Conservation (phyloP, 1,284 basidiomycete species). For the Clitocybe nebularis region DNA sequence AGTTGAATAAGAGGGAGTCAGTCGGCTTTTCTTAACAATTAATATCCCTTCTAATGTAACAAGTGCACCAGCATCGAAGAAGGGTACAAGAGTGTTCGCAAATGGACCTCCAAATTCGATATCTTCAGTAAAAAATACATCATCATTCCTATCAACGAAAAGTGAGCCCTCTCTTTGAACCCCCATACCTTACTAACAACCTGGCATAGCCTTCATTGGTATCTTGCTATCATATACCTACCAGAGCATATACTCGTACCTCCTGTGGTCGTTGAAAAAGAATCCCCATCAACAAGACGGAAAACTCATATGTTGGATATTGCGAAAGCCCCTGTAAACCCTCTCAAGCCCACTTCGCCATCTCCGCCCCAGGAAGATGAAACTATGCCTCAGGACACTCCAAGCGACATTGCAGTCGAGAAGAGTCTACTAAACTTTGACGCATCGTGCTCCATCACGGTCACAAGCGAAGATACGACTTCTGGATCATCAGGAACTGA, state of each 20-base stretch:
- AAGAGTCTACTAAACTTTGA: slow-evolving; percentile 10
- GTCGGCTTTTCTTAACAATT: not conserved
- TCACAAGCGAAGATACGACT: slow-evolving; percentile 4
- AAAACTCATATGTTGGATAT: too few species aligned
- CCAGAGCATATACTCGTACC: slow-evolving; percentile 62
- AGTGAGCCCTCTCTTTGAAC: slow-evolving; percentile 47
- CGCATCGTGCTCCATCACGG: slow-evolving; percentile 9
- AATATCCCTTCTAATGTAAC: not conserved
- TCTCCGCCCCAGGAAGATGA: slow-evolving; percentile 1
- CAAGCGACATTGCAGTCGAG: slow-evolving; percentile 28
- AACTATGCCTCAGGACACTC: slow-evolving; percentile 2
- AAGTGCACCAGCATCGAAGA: slow-evolving; percentile 45
- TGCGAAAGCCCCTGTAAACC: not conserved
- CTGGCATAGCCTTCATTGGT: slow-evolving; percentile 84
- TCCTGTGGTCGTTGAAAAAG: slow-evolving; percentile 2
- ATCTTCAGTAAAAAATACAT: slow-evolving; percentile 91
- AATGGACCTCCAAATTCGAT: slow-evolving; percentile 90
- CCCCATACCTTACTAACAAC: not conserved
- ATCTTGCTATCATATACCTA: slow-evolving; percentile 89
- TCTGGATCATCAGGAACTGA: too few species aligned
- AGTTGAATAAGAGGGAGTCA: slow-evolving; percentile 75
- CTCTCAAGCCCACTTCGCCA: not conserved
- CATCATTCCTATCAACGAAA: slow-evolving; percentile 95
- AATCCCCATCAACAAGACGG: not conserved
- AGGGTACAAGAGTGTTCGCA: slow-evolving; percentile 82